Conservation (phyloP, 306 rosid genomes). For the Sophora flavescens region DNA sequence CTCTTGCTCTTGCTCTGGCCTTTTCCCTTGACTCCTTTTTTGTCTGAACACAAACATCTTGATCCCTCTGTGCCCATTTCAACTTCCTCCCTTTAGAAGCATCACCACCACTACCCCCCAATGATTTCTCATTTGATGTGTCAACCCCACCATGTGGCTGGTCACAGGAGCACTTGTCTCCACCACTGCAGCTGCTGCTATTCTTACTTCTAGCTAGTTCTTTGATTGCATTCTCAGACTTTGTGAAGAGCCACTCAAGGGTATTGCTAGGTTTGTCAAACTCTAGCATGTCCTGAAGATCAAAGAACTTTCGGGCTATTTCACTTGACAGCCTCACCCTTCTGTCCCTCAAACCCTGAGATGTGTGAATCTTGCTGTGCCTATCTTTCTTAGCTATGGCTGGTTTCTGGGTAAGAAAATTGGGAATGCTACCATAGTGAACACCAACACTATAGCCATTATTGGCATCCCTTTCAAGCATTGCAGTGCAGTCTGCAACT, state of each 20-base stretch:
- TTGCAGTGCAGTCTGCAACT: background rate
- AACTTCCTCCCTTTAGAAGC: slow-evolving; percentile 43
- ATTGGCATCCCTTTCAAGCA: background rate
- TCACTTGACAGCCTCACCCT: slow-evolving; percentile 84
- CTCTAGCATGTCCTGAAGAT: slow-evolving; percentile 93
- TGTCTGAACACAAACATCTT: slow-evolving; percentile 28
- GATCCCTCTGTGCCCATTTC: slow-evolving; percentile 47
- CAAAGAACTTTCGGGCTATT: slow-evolving; percentile 84
- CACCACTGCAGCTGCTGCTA: slow-evolving; percentile 1
- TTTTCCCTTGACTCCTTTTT: slow-evolving; percentile 67
- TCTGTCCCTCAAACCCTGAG: slow-evolving; percentile 87
- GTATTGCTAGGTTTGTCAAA: slow-evolving; percentile 91
- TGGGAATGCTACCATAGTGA: slow-evolving; percentile 33
- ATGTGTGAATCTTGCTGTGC: slow-evolving; percentile 92
- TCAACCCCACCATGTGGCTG: background rate
- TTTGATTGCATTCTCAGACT: slow-evolving; percentile 70
- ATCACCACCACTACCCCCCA: background rate
- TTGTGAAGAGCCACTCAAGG: slow-evolving; percentile 82
- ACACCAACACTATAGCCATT: background rate
- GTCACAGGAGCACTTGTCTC: too few species aligned
- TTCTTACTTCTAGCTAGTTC: slow-evolving; percentile 55
- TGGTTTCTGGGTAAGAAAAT: slow-evolving; percentile 45
- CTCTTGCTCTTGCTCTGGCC: slow-evolving; percentile 87
- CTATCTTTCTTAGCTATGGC: slow-evolving; percentile 67
- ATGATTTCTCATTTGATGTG: slow-evolving; percentile 40